A percentile compares a stretch with the other conserved stretches of the same genome.
These are phyloP conservation scores for Fraxinus dipetala DNA, from an alignment of 305 asterid genomes.

Conservation along the genomic window DNA sequence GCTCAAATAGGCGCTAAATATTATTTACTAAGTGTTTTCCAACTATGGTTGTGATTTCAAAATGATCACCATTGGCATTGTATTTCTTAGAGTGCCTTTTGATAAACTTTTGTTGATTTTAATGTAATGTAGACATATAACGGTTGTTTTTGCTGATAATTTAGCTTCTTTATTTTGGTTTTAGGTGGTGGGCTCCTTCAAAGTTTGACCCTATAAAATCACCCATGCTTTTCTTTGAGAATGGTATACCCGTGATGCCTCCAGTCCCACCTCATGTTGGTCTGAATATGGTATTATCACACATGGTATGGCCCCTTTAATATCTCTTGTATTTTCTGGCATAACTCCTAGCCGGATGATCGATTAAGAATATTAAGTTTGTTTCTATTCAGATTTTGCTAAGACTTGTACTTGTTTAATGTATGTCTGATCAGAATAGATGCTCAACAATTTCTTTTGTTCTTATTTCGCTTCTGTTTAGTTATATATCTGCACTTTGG, in stretches of 20 bases:
- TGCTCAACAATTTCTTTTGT: background rate
- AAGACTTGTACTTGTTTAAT: background rate
- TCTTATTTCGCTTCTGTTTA: background rate
- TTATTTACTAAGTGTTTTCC: too few relatives aligned
- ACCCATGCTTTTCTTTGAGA: conserved; percentile 89
- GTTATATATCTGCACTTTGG: conserved; percentile 13
- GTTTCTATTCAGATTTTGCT: background rate
- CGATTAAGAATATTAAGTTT: background rate
- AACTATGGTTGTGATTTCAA: too few relatives aligned
- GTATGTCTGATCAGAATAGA: background rate
- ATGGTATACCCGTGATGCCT: conserved; percentile 71
- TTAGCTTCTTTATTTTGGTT: conserved; percentile 22
- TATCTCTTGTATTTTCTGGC: conserved; percentile 11
- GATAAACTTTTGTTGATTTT: too few relatives aligned
- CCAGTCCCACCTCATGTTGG: conserved; percentile 64
- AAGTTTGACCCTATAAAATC: conserved; percentile 92
- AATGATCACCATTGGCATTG: too few relatives aligned
- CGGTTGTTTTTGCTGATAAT: background rate
- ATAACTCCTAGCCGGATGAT: background rate
- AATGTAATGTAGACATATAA: background rate
- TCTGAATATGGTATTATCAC: conserved; percentile 66
- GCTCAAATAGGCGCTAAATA: too few relatives aligned
- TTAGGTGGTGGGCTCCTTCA: conserved; percentile 99
- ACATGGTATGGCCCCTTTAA: conserved; percentile 55
- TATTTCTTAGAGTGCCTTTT: too few relatives aligned